Evolutionary conservation across 768 basidiomycete genomes (phyloP), one percentile per base, ranked within the genome.

Genomic region (Mycena polygramma): DNA sequence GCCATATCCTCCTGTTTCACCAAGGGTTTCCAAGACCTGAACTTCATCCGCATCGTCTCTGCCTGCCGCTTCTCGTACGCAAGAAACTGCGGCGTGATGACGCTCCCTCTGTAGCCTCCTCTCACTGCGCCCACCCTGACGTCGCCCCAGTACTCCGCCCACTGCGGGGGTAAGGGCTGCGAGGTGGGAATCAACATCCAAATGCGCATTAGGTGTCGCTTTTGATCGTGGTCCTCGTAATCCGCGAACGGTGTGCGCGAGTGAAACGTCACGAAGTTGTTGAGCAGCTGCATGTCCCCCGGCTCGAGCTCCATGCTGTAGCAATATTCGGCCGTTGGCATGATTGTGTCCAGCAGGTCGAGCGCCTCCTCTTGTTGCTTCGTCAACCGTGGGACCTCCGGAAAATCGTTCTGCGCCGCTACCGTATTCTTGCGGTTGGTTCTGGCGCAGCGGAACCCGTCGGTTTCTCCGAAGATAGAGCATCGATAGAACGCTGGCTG

Each of bases 401-500:
- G 66, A 35, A 68, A 68, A 43, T 61, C 66, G 37, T 20, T 26
- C 24, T 68, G 59, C 9, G 66, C 66, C 8, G 66, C 66, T 7
- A 53, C 45, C 13, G 46, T 61, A 45, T 68, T 61, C 20, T 68
- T 68, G 10, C 66, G 66, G 35, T 67, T 60, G 3, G 66, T 53
- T 3, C 58, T 30, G 1, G 66, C 66, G 36, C 66, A 67, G 30
- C 52, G 30, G 52, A 46, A 61, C 8, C 43, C 17, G 17, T 58
- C 36, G n/a, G 20, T n/a, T 22, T 53, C 30, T 10, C 66, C 66
- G 35, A 67, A 61, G 49, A 60, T 67, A 14, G 66, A 43, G 24
- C 66, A 60, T 30, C 66, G 66, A 36, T 67, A 60, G 52, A 67
- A 60, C 26, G 51, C 17, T 22, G 58, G 66, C 58, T 67, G 66